Evolutionary conservation across 78 protist species (phyloP).

Genomic region (Creolimax fragrantissima): DNA sequence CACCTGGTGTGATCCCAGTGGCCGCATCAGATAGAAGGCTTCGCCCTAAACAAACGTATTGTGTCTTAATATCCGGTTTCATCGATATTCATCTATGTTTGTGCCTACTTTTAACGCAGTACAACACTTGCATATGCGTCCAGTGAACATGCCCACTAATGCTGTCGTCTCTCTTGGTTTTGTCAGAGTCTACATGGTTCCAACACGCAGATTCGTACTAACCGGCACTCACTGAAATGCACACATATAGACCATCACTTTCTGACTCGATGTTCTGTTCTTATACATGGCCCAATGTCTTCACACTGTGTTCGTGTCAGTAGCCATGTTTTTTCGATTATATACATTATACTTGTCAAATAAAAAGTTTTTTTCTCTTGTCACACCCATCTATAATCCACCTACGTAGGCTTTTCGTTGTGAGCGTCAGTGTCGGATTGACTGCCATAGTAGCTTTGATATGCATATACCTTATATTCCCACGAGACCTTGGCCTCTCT

Average conservation of each 20-base stretch:
- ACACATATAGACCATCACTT: not conserved
- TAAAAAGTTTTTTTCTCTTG: not conserved
- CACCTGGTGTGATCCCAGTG: not conserved
- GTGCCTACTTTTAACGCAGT: not conserved
- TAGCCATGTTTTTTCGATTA: not conserved
- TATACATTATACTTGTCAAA: not conserved
- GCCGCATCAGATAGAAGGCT: not conserved
- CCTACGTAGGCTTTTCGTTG: not conserved
- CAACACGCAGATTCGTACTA: not conserved
- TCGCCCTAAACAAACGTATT: not conserved
- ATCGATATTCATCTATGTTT: not conserved
- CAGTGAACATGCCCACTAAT: not conserved
- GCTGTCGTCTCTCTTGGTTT: too few species aligned
- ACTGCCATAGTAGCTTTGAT: not conserved
- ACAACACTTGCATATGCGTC: not conserved
- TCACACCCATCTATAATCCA: not conserved
- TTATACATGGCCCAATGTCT: too few species aligned
- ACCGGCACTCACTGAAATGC: not conserved
- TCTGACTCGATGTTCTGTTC: not conserved
- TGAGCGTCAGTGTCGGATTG: not conserved
- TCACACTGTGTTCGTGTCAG: not conserved
- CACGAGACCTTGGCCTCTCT: not conserved
- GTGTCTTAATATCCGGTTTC: not conserved
- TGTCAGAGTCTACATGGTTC: not conserved
- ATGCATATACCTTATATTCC: not conserved